phyloP scores from a whole-genome alignment of 352 stramenopile genomes.

The Aphanomyces astaci region DNA sequence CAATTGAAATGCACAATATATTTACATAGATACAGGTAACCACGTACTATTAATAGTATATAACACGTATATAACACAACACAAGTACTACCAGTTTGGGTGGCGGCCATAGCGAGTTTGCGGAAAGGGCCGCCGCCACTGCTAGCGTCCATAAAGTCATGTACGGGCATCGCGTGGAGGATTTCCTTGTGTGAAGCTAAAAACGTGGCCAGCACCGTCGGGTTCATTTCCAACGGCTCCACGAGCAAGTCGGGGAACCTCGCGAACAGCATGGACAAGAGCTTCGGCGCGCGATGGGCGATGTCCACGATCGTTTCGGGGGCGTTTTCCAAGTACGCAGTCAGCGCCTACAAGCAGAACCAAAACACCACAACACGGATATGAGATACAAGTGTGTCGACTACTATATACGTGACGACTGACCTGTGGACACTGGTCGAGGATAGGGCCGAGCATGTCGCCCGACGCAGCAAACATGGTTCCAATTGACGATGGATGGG shows the following conservation, averaged over 20 bases:
- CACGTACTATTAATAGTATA: too few species aligned
- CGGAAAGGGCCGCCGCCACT: not conserved
- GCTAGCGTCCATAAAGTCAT: conserved; percentile 12
- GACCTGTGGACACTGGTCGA: conserved; percentile 15
- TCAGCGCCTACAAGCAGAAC: conserved; percentile 30
- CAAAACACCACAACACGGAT: not conserved
- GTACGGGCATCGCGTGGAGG: conserved; percentile 24
- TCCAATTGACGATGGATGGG: not conserved
- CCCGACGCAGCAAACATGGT: not conserved
- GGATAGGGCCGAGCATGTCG: not conserved
- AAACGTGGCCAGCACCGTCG: conserved; percentile 60
- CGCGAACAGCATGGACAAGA: conserved; percentile 52
- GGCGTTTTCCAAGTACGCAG: conserved; percentile 50
- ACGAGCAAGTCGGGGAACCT: conserved; percentile 61
- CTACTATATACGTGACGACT: too few species aligned
- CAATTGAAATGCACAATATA: too few species aligned
- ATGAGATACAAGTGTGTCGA: too few species aligned
- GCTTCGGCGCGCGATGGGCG: conserved; percentile 47
- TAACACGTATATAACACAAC: too few species aligned
- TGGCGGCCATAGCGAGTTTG: not conserved
- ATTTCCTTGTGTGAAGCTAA: conserved; percentile 49
- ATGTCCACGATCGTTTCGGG: conserved; percentile 62
- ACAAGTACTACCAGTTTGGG: conserved; percentile 21
- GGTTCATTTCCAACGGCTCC: conserved; percentile 59
- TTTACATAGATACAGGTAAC: too few species aligned